Evolutionary conservation across 2,329 filamentous ascomycete species (phyloP).

Genomic region (Myriangium duriaei): DNA sequence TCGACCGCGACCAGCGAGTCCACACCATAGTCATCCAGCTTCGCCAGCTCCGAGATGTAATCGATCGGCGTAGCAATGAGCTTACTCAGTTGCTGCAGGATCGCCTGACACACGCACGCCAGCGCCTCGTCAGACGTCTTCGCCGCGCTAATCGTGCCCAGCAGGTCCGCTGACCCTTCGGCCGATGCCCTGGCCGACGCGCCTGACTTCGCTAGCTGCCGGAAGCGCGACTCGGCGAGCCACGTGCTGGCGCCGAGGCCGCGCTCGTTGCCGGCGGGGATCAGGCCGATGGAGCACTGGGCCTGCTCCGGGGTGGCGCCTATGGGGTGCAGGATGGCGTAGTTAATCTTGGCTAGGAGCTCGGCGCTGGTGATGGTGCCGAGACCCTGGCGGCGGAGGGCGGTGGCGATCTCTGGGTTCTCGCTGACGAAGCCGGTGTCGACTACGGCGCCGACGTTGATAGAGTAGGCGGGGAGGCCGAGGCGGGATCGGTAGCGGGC

Average conservation of each 20-base stretch:
- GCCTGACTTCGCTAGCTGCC: neutral
- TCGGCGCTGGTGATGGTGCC: neutral
- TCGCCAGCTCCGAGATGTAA: neutral
- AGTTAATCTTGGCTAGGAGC: neutral
- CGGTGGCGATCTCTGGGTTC: slow-evolving; percentile 1
- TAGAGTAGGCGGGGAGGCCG: slow-evolving; percentile 33
- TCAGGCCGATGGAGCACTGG: neutral
- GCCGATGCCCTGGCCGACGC: neutral
- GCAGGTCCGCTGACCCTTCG: neutral
- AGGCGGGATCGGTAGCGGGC: slow-evolving; percentile 27
- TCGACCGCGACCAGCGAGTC: slow-evolving; percentile 13
- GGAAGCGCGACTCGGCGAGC: neutral
- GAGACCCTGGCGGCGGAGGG: neutral
- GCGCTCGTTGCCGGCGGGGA: neutral
- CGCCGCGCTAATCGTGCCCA: neutral
- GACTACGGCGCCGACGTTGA: slow-evolving; percentile 42
- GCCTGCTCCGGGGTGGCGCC: neutral
- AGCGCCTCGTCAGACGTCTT: neutral
- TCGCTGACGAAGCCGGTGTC: slow-evolving; percentile 27
- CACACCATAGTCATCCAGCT: slow-evolving; percentile 9
- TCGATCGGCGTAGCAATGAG: neutral
- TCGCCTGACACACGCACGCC: neutral
- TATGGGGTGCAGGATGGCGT: neutral
- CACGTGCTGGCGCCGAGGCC: neutral
- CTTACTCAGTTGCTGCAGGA: neutral